A percentile compares a stretch with the other conserved stretches of the same genome.
These are phyloP conservation scores for Yamadazyma tumulicola DNA, from an alignment of 805 yeast genomes.

Conservation along the genomic window DNA sequence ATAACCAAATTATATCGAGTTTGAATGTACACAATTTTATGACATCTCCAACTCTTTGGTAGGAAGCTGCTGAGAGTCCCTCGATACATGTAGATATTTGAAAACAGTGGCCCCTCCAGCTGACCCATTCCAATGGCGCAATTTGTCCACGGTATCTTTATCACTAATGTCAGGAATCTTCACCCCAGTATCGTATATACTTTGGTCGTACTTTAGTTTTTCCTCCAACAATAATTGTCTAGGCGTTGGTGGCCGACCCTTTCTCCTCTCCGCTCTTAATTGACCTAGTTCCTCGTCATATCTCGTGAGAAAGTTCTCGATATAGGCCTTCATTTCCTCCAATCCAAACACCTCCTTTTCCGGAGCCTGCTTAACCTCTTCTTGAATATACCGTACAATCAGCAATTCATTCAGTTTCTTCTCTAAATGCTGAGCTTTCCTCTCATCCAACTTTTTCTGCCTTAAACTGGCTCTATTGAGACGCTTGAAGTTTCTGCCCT, in stretches of 20 bases:
- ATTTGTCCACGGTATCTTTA: slow-evolving; percentile 50
- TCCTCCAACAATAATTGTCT: slow-evolving; percentile 67
- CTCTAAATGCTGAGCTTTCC: slow-evolving; percentile 55
- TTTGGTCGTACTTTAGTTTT: slow-evolving; percentile 56
- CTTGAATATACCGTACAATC: slow-evolving; percentile 51
- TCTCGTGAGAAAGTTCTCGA: slow-evolving; percentile 61
- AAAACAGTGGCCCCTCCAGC: slow-evolving; percentile 71
- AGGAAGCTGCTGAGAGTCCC: slow-evolving; percentile 25
- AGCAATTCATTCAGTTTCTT: slow-evolving; percentile 59
- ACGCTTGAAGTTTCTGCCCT: slow-evolving; percentile 84
- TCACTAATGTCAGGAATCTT: slow-evolving; percentile 70
- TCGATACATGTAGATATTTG: slow-evolving; percentile 42
- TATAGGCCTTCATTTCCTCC: slow-evolving; percentile 58
- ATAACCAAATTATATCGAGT: background rate
- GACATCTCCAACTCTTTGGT: slow-evolving; percentile 19
- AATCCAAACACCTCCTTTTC: slow-evolving; percentile 38
- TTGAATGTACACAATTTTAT: slow-evolving; percentile 4
- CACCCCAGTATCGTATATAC: slow-evolving; percentile 65
- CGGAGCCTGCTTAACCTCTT: slow-evolving; percentile 28
- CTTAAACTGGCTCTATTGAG: slow-evolving; percentile 83
- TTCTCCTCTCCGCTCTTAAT: slow-evolving; percentile 61
- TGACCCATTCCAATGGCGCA: slow-evolving; percentile 79
- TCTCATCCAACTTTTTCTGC: slow-evolving; percentile 63
- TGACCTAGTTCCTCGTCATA: slow-evolving; percentile 73
- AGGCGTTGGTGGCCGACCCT: slow-evolving; percentile 81